Conservation (phyloP, 2,329 filamentous ascomycete genomes). For the Diaporthe vexans region DNA sequence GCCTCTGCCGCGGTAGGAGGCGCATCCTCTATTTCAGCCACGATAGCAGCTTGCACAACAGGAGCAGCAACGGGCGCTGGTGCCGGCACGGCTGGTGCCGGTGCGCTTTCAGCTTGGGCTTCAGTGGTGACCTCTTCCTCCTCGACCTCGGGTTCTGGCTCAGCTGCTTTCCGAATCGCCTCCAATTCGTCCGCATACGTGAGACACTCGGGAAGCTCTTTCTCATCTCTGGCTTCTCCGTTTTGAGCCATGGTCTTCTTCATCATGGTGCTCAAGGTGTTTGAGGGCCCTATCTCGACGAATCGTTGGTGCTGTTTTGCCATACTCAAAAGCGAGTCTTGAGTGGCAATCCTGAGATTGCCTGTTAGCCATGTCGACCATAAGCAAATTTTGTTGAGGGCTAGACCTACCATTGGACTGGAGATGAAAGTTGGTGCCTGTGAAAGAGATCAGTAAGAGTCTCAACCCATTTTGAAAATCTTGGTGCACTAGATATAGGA, state of each 20-base stretch:
- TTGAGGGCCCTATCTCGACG: slow-evolving; percentile 7
- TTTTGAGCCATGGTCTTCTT: slow-evolving; percentile 11
- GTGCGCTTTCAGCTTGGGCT: neutral
- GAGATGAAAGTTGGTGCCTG: slow-evolving; percentile 8
- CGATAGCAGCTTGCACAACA: neutral
- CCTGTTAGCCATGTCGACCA: neutral
- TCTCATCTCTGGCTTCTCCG: neutral
- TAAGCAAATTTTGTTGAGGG: neutral
- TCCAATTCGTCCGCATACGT: slow-evolving; percentile 2
- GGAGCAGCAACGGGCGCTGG: neutral
- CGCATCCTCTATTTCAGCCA: neutral
- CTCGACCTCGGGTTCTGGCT: slow-evolving; percentile 3
- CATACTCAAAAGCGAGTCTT: slow-evolving; percentile 13
- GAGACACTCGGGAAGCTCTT: neutral
- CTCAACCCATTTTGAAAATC: no score
- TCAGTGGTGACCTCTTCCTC: neutral
- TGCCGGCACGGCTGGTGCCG: neutral
- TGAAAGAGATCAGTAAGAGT: no score
- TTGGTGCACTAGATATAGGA: neutral
- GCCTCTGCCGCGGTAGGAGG: neutral
- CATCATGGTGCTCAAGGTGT: slow-evolving; percentile 14
- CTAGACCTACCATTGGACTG: neutral
- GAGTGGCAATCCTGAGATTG: neutral
- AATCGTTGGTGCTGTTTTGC: slow-evolving; percentile 1
- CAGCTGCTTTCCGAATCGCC: neutral